phyloP scores from a whole-genome alignment of 768 basidiomycete species.

The Lanmaoa rubissima region DNA sequence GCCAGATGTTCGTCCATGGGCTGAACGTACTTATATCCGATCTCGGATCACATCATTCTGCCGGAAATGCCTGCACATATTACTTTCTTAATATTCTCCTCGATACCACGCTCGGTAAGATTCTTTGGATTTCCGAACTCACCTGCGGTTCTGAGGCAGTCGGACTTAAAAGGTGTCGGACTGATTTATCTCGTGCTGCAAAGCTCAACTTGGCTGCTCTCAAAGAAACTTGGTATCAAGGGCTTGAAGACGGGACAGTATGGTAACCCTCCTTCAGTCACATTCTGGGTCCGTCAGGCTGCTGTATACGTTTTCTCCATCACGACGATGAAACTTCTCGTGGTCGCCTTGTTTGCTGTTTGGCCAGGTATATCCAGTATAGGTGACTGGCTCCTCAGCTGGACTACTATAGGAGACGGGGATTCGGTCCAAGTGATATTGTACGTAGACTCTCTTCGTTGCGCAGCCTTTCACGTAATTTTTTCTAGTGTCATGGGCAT shows the following conservation, averaged over 20 bases:
- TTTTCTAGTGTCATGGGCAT: conserved; percentile 79
- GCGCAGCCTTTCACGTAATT: conserved; percentile 5
- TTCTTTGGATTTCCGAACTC: not conserved
- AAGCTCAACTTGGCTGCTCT: conserved; percentile 59
- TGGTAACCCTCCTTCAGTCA: conserved; percentile 74
- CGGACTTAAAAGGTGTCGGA: conserved; percentile 59
- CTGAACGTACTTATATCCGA: conserved; percentile 79
- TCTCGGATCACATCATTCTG: conserved; percentile 63
- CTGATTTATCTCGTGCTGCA: conserved; percentile 76
- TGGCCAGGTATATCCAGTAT: conserved; percentile 68
- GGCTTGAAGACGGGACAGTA: conserved; percentile 88
- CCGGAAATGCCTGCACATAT: conserved; percentile 83
- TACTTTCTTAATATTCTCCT: conserved; percentile 93
- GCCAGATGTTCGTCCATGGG: conserved; percentile 78
- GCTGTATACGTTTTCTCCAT: conserved; percentile 80
- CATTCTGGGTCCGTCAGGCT: conserved; percentile 74
- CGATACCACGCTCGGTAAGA: conserved; percentile 70
- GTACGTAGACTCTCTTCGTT: conserved; percentile 45
- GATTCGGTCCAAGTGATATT: conserved; percentile 75
- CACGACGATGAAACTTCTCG: conserved; percentile 86
- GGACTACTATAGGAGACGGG: conserved; percentile 62
- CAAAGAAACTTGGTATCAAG: conserved; percentile 60
- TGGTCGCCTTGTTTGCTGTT: conserved; percentile 70
- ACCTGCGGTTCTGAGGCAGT: conserved; percentile 6
- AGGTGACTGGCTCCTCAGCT: conserved; percentile 87